Evolutionary conservation across 257 asterid genomes (phyloP).

Genomic region (Gynochthodes officinalis): DNA sequence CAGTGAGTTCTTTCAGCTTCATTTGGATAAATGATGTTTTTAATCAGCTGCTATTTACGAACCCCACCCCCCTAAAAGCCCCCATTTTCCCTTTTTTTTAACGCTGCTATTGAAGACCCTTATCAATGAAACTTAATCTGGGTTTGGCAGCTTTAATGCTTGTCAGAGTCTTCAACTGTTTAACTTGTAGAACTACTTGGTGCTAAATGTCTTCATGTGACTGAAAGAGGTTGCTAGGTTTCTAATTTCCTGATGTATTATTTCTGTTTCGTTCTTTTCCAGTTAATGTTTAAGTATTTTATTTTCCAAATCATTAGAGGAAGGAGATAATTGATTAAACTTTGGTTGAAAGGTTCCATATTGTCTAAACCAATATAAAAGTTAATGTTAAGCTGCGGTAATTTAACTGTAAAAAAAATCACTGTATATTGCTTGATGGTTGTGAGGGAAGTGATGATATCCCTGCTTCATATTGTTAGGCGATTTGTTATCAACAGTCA

Average conservation of each 20-base stretch:
- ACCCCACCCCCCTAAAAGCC: no score
- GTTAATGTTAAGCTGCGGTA: background rate
- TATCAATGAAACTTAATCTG: background rate
- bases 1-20: slow-evolving; percentile 39
- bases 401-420: background rate
- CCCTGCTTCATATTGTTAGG: background rate
- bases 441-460: background rate
- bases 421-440: background rate
- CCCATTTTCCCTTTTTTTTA: no score
- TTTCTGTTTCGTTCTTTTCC: background rate
- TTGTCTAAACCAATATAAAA: background rate
- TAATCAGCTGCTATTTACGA: background rate
- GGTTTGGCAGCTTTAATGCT: background rate
- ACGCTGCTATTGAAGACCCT: background rate
- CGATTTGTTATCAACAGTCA: background rate
- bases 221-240: background rate
- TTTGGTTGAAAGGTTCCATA: background rate
- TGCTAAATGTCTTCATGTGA: background rate
- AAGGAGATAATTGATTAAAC: background rate
- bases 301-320: background rate
- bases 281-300: background rate
- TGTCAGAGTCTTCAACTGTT: background rate
- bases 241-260: background rate
- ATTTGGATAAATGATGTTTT: background rate
- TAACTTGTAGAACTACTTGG: background rate